Evolutionary conservation across 306 rosid species (phyloP).

Genomic region (Cucurbita maxima): DNA sequence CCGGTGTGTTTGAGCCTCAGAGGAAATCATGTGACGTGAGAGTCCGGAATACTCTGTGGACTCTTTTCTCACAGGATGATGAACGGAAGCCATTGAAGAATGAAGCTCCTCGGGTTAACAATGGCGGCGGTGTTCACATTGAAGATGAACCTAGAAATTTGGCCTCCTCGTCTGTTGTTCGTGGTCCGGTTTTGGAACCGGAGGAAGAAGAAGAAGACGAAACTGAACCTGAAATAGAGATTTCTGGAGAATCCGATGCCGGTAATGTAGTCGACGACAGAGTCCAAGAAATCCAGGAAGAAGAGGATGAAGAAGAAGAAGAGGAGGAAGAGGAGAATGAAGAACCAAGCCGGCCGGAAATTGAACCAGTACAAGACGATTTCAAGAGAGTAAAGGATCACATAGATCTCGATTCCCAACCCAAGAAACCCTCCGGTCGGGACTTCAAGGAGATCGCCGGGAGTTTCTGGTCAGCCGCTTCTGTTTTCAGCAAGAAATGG

Average conservation of each 20-base stretch:
- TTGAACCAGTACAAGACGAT: slow-evolving; percentile 17
- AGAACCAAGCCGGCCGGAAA: neutral
- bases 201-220: slow-evolving; percentile 27
- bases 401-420: slow-evolving; percentile 77
- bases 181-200: slow-evolving; percentile 38
- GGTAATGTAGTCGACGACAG: slow-evolving; percentile 36
- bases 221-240: slow-evolving; percentile 17
- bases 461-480: slow-evolving; percentile 94
- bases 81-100: slow-evolving; percentile 44
- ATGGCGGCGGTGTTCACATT: slow-evolving; percentile 9
- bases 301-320: slow-evolving; percentile 12
- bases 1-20: slow-evolving; percentile 82
- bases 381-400: slow-evolving; percentile 78
- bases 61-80: slow-evolving; percentile 61
- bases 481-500: slow-evolving; percentile 87
- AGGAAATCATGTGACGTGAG: slow-evolving; percentile 90
- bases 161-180: slow-evolving; percentile 32
- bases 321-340: neutral
- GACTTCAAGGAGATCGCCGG: slow-evolving; percentile 89
- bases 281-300: slow-evolving; percentile 51
- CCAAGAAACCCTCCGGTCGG: slow-evolving; percentile 56
- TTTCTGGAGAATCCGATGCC: slow-evolving; percentile 23
- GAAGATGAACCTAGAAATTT: slow-evolving; percentile 27
- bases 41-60: slow-evolving; percentile 58
- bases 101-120: slow-evolving; percentile 10